Conservation (phyloP, 2,329 filamentous ascomycete species). For the Monilinia polystroma region DNA sequence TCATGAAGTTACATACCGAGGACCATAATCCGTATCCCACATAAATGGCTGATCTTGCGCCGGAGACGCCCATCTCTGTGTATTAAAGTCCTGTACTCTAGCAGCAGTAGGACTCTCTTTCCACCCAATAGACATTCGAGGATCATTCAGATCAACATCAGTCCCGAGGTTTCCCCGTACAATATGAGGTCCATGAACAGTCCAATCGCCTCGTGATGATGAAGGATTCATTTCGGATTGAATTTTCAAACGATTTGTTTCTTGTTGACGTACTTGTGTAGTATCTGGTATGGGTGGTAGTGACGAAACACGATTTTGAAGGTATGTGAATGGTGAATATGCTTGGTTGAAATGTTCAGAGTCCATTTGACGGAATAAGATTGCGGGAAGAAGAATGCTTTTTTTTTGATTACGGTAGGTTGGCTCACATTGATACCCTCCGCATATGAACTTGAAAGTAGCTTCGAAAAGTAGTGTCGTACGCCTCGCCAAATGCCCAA, state of each 20-base stretch:
- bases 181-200: not conserved
- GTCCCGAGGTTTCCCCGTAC: not conserved
- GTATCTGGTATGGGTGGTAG: not conserved
- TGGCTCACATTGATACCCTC: not conserved
- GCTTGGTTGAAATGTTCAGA: not conserved
- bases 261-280: not conserved
- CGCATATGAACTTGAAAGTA: not conserved
- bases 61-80: not conserved
- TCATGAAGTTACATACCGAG: not conserved
- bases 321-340: not conserved
- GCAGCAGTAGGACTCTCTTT: not conserved
- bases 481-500: not conserved
- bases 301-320: not conserved
- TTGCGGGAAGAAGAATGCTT: not conserved
- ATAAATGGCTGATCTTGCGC: not conserved
- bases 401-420: not conserved
- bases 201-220: not conserved
- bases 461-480: not conserved
- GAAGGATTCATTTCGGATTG: not conserved
- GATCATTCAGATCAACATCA: not conserved
- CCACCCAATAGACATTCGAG: constrained; percentile 16
- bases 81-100: not conserved
- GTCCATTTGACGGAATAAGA: not conserved
- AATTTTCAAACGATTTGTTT: not conserved
- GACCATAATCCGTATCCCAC: not conserved